A percentile compares a stretch with the other conserved stretches of the same genome.
Evolutionary conservation across 768 basidiomycete genomes (phyloP).

Genomic region (Dentipellis sp.): DNA sequence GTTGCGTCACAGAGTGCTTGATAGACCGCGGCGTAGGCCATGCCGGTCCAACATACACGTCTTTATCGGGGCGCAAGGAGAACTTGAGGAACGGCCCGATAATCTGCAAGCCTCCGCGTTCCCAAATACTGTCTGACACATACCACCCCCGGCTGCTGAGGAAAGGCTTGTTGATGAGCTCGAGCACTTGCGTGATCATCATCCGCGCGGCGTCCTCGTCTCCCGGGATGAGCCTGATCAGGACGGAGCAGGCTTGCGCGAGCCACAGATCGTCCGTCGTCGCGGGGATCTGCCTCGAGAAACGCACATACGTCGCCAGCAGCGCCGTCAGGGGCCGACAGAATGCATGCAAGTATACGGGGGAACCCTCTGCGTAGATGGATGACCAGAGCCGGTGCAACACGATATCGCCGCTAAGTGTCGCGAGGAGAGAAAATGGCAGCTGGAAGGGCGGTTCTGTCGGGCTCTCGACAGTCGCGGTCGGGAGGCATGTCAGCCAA

Average conservation of each 20-base stretch:
- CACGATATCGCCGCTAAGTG: conserved; percentile 39
- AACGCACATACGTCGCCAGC: conserved; percentile 41
- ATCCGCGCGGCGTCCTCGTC: conserved; percentile 54
- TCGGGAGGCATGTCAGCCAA: conserved; percentile 54
- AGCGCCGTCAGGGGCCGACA: conserved; percentile 47
- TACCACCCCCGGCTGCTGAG: conserved; percentile 26
- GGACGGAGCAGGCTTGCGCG: conserved; percentile 51
- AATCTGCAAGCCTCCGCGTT: conserved; percentile 37
- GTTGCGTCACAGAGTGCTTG: conserved; percentile 44
- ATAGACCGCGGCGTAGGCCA: conserved; percentile 47
- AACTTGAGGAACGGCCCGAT: conserved; percentile 55
- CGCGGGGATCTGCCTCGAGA: conserved; percentile 50
- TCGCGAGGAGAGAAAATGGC: conserved; percentile 49
- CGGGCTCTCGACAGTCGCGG: conserved; percentile 28
- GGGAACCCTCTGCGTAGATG: conserved; percentile 15
- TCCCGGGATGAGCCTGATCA: conserved; percentile 53
- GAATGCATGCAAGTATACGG: conserved; percentile 25
- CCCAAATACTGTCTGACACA: conserved; percentile 36
- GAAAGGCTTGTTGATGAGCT: conserved; percentile 33
- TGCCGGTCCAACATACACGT: conserved; percentile 40
- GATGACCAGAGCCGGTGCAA: conserved; percentile 43
- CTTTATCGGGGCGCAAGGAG: conserved; percentile 31
- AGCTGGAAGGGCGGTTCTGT: conserved; percentile 49
- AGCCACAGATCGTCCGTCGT: conserved; percentile 55
- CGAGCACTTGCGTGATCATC: conserved; percentile 32